phyloP scores from a whole-genome alignment of 345 rosid genomes.

The Diplotaxis tenuifolia region DNA sequence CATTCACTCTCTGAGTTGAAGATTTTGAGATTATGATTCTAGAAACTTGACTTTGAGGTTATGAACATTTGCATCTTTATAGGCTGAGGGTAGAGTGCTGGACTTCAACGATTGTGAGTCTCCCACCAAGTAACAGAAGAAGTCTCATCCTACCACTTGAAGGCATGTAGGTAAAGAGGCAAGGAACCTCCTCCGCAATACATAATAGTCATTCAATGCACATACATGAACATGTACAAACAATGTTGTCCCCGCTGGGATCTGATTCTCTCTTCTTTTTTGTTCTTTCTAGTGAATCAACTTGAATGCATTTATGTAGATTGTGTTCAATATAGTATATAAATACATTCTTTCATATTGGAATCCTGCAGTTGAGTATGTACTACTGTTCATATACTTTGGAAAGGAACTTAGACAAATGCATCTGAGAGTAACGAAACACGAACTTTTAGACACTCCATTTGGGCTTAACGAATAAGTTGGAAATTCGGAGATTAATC shows the following conservation, averaged over 20 bases:
- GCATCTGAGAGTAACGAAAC: conserved; percentile 21
- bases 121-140: conserved; percentile 52
- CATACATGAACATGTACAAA: conserved; percentile 31
- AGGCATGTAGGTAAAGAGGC: conserved; percentile 36
- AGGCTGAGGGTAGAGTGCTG: conserved; percentile 73
- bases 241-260: conserved; percentile 17
- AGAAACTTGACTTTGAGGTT: no score
- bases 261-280: not conserved
- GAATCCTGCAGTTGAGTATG: not conserved
- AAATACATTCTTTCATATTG: conserved; percentile 20
- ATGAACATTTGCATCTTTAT: not conserved
- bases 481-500: no score
- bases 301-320: conserved; percentile 27
- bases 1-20: not conserved
- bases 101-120: conserved; percentile 94
- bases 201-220: conserved; percentile 8
- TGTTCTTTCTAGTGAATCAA: conserved; percentile 1
- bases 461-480: no score
- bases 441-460: no score
- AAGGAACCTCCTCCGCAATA: not conserved
- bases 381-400: not conserved
- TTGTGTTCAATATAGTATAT: conserved; percentile 15
- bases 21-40: not conserved
- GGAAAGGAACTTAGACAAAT: conserved; percentile 1
- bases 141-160: conserved; percentile 71